Conservation (phyloP, 805 yeast species). For the Monosporozyma solicola region DNA sequence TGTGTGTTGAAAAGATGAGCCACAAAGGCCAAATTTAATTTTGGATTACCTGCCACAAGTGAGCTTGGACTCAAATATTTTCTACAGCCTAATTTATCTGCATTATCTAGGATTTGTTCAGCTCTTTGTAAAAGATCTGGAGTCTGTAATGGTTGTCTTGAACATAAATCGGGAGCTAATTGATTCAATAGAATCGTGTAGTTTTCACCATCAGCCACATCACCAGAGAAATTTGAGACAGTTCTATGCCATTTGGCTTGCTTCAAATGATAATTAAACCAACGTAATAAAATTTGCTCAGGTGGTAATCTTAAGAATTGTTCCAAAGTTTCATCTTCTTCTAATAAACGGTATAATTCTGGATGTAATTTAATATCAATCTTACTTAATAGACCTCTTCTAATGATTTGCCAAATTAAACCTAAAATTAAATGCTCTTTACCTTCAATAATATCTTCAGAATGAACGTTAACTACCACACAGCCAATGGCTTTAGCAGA, state of each 20-base stretch:
- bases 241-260: conserved; percentile 86
- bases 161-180: conserved; percentile 75
- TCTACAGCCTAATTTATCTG: conserved; percentile 86
- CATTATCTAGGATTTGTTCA: conserved; percentile 74
- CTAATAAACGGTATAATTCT: conserved; percentile 86
- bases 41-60: conserved; percentile 91
- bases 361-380: conserved; percentile 96
- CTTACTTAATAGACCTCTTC: conserved; percentile 89
- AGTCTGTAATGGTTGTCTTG: conserved; percentile 73
- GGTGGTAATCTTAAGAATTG: conserved; percentile 96
- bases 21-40: conserved; percentile 91
- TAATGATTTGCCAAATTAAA: conserved; percentile 92
- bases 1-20: conserved; percentile 94
- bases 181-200: conserved; percentile 86
- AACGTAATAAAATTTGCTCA: conserved; percentile 89
- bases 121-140: conserved; percentile 71
- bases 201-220: conserved; percentile 91
- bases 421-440: conserved; percentile 88
- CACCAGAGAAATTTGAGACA: conserved; percentile 77
- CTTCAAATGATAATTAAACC: conserved; percentile 94
- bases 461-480: conserved; percentile 93
- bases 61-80: conserved; percentile 92
- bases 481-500: conserved; percentile 99
- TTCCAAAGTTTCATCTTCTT: conserved; percentile 94
- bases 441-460: conserved; percentile 92